Evolutionary conservation across 2,329 filamentous ascomycete species (phyloP), one percentile per base, ranked within the genome.

Genomic region (Rhynchosporium secalis): DNA sequence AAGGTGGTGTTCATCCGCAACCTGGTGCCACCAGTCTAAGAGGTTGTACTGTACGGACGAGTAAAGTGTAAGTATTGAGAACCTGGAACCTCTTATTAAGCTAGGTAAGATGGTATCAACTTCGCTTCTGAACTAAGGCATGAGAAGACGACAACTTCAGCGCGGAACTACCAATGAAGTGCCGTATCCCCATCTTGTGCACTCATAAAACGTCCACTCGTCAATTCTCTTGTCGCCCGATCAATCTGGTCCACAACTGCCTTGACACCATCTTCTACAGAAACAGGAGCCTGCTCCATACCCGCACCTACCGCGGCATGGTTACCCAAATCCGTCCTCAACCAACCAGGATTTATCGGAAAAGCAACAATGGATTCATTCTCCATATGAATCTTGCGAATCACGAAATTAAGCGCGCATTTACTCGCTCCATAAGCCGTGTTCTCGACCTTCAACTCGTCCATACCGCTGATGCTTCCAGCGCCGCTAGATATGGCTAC

Each of bases 351-450:
- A 58, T 64, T 38, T 2, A 70, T 47, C 3, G 60, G 45, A 58
- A 77, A 75, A 1, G 73, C 65, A 15, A 72, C 73, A 6, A 79
- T n/a, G 63, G 66, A 71, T 71, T 6, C 70, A 63, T 76, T 68
- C 61, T 78, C 76, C 40, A 74, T 71, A 63, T 77, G 71, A 12
- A 76, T 71, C 63, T 75, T 75, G 8, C 70, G 61, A 3, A 70
- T 67, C 40, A 76, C 58, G 40, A 66, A 77, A 58, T 78, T 75
- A 31, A 75, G 49, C 9, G 61, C 65, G 1, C 64, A 67, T 69
- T 83, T 83, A 45, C 74, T 73, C 1, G 75, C 67, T 0, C 76
- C 80, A 61, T 84, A 82, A 0, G 74, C 73, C 0, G 73, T 58
- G 29, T 47, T 47, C 9, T 58, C 47, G 1, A 66, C 40, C 9